A percentile compares a stretch with the other conserved stretches of the same genome.
phyloP scores from a whole-genome alignment of 306 rosid genomes.

The Vigna radiata region DNA sequence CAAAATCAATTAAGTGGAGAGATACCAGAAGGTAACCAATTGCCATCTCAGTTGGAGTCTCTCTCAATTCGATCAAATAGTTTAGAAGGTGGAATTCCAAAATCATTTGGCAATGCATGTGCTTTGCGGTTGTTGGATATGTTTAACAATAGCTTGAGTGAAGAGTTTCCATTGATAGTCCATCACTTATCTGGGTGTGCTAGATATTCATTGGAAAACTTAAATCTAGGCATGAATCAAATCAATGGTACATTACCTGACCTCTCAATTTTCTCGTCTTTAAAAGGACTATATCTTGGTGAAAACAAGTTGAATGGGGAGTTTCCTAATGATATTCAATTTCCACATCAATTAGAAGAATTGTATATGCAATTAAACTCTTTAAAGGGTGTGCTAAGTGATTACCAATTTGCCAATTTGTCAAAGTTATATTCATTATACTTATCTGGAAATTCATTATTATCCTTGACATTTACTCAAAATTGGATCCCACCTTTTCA shows the following conservation, averaged over 20 bases:
- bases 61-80: no score
- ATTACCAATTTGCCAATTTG: conserved; percentile 21
- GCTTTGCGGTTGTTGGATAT: no score
- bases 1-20: no score
- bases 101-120: no score
- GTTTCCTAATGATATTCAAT: background rate
- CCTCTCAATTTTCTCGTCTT: background rate
- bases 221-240: background rate
- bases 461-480: background rate
- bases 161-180: no score
- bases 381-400: conserved; percentile 25
- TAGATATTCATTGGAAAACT: conserved; percentile 15
- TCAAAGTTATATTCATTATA: background rate
- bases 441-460: background rate
- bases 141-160: no score
- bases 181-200: background rate
- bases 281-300: background rate
- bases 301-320: conserved; percentile 14
- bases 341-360: background rate
- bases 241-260: conserved; percentile 14
- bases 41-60: no score
- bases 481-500: conserved; percentile 35
- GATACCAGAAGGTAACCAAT: no score
- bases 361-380: background rate
- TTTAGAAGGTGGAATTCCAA: no score